These are phyloP conservation scores for Euphorbia pulcherrima DNA, from an alignment of 345 rosid genomes.

Conservation along the genomic window DNA sequence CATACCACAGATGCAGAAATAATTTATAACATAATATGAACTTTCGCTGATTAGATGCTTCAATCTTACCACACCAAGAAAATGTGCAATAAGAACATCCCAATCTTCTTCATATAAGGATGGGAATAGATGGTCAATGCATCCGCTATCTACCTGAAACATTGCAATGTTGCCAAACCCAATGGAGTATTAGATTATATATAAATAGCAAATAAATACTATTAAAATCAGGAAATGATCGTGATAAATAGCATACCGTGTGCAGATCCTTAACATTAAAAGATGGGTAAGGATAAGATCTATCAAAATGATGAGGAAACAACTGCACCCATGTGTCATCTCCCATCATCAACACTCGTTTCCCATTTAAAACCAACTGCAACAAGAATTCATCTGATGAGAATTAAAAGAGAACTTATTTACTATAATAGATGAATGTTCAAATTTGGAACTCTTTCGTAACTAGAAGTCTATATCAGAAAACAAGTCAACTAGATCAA, in stretches of 20 bases:
- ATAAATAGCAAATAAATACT: not conserved
- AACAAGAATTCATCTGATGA: not conserved
- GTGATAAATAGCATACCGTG: constrained; percentile 45
- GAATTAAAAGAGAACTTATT: too few species aligned
- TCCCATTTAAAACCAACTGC: constrained; percentile 72
- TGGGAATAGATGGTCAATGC: constrained; percentile 74
- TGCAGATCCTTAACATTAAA: constrained; percentile 91
- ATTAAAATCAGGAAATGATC: not conserved
- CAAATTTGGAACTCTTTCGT: not conserved
- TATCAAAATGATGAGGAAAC: constrained; percentile 80
- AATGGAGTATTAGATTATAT: not conserved
- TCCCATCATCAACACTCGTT: constrained; percentile 89
- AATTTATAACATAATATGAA: not conserved
- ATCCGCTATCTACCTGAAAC: constrained; percentile 84
- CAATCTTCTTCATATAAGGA: constrained; percentile 70
- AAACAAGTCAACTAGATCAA: not conserved
- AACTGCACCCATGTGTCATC: constrained; percentile 91
- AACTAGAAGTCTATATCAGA: not conserved
- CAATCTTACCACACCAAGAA: constrained; percentile 84
- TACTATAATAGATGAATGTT: too few species aligned
- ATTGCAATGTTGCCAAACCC: not conserved
- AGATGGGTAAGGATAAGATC: constrained; percentile 86
- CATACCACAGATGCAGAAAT: not conserved
- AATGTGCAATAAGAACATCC: constrained; percentile 96
- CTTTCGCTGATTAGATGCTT: constrained; percentile 7